Evolutionary conservation across 2,329 filamentous ascomycete species (phyloP).

Genomic region (Dothidotthia symphoricarpi): DNA sequence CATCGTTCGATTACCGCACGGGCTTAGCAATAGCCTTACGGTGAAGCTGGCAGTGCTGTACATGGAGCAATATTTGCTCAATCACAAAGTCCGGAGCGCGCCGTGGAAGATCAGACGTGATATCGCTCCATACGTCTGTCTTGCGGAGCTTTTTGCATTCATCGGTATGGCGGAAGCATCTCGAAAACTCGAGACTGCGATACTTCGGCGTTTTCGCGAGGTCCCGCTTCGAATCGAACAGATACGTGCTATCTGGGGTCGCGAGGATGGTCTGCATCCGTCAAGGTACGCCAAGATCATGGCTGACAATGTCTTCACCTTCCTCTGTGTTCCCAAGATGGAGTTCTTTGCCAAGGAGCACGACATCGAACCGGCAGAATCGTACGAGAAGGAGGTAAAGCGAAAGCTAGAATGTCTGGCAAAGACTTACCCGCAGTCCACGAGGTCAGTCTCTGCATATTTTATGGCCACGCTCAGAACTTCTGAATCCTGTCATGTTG

Average conservation of each 20-base stretch:
- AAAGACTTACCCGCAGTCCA: too few species aligned
- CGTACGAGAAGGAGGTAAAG: not conserved
- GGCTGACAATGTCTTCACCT: slow-evolving; percentile 6
- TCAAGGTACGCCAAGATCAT: slow-evolving; percentile 1
- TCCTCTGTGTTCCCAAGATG: slow-evolving; percentile 1
- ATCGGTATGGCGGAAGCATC: too few species aligned
- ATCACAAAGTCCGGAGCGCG: not conserved
- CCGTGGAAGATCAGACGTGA: too few species aligned
- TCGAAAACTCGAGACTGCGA: not conserved
- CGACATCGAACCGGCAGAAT: not conserved
- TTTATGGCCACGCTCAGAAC: too few species aligned
- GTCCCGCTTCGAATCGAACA: not conserved
- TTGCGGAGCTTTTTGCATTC: too few species aligned
- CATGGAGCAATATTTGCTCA: slow-evolving; percentile 3
- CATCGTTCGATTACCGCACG: slow-evolving; percentile 1
- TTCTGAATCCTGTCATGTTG: too few species aligned
- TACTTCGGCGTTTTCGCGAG: not conserved
- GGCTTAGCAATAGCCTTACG: slow-evolving; percentile 1
- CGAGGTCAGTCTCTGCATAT: too few species aligned
- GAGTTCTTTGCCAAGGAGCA: slow-evolving; percentile 1
- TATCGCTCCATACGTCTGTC: too few species aligned
- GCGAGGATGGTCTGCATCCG: not conserved
- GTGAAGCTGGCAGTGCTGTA: slow-evolving; percentile 5
- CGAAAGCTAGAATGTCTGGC: too few species aligned
- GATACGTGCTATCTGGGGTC: slow-evolving; percentile 1